Percentiles rank a stretch among this genome's conserved stretches.
Evolutionary conservation across 306 rosid species (phyloP).

Genomic region (Dryas drummondii): DNA sequence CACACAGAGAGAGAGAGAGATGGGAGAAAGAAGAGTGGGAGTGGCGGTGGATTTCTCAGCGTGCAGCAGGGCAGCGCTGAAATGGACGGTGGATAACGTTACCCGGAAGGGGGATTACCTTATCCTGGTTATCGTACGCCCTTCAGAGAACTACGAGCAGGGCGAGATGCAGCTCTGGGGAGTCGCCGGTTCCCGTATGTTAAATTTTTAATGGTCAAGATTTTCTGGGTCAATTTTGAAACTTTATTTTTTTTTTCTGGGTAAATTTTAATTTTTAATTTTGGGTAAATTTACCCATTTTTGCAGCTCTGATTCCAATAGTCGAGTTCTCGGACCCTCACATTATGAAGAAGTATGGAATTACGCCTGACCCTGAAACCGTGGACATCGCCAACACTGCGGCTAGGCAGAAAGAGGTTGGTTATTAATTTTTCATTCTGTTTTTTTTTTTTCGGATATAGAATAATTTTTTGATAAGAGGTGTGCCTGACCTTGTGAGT

Average conservation of each 20-base stretch:
- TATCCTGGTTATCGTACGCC: conserved; percentile 53
- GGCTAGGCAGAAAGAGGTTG: conserved; percentile 52
- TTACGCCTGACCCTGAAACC: conserved; percentile 48
- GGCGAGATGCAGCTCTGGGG: conserved; percentile 92
- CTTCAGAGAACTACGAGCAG: conserved; percentile 45
- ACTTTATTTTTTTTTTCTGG: neutral
- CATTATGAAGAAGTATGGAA: conserved; percentile 60
- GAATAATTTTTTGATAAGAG: too few species aligned
- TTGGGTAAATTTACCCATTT: neutral
- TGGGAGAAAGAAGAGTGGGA: conserved; percentile 55
- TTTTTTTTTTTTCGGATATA: neutral
- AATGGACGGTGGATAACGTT: conserved; percentile 77
- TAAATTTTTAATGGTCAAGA: too few species aligned
- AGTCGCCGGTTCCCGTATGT: conserved; percentile 72
- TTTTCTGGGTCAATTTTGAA: neutral
- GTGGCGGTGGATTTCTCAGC: conserved; percentile 90
- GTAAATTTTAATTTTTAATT: neutral
- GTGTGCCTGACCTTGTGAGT: neutral
- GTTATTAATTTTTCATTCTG: too few species aligned
- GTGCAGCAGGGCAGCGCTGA: conserved; percentile 65
- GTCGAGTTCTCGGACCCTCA: conserved; percentile 50
- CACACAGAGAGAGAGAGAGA: conserved; percentile 12
- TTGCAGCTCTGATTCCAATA: conserved; percentile 74
- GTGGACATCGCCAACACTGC: conserved; percentile 49
- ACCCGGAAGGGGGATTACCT: conserved; percentile 67